phyloP scores from a whole-genome alignment of 2,329 filamentous ascomycete species.

The Colletotrichum eleusines region DNA sequence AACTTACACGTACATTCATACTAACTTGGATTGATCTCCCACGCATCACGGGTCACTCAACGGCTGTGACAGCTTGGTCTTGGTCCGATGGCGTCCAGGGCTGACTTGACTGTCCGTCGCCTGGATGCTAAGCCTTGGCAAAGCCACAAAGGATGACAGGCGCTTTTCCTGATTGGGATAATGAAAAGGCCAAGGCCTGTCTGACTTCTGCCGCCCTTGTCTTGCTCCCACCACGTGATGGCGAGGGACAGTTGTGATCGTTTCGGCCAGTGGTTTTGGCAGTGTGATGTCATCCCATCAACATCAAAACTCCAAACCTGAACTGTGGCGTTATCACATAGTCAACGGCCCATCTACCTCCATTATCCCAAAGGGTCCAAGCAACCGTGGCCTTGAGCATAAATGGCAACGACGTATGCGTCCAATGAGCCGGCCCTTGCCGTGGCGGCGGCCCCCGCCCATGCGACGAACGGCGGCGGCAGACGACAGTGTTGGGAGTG shows the following conservation, averaged over 20 bases:
- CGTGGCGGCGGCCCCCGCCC: neutral
- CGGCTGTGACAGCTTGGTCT: too few relatives aligned
- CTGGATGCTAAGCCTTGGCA: neutral
- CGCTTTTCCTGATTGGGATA: slow-evolving; percentile 37
- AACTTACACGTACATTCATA: too few relatives aligned
- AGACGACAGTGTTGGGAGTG: slow-evolving; percentile 57
- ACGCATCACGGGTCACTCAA: too few relatives aligned
- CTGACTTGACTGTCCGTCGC: neutral
- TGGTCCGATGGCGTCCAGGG: neutral
- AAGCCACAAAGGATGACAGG: slow-evolving; percentile 4
- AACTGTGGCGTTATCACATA: neutral
- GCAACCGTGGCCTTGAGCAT: neutral
- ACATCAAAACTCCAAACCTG: slow-evolving; percentile 1
- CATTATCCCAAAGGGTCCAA: slow-evolving; percentile 29
- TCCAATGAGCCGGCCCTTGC: slow-evolving; percentile 2
- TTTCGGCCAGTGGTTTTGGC: neutral
- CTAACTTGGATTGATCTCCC: too few relatives aligned
- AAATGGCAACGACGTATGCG: neutral
- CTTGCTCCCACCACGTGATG: neutral
- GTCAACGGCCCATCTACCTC: slow-evolving; percentile 5
- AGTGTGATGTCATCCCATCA: neutral
- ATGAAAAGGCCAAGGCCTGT: slow-evolving; percentile 41
- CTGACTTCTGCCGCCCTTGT: neutral
- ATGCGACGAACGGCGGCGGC: neutral
- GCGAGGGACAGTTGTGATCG: neutral